These are phyloP conservation scores for Nothophaeocryptopus gaeumannii DNA, from an alignment of 2,329 filamentous ascomycete species.

Conservation along the genomic window DNA sequence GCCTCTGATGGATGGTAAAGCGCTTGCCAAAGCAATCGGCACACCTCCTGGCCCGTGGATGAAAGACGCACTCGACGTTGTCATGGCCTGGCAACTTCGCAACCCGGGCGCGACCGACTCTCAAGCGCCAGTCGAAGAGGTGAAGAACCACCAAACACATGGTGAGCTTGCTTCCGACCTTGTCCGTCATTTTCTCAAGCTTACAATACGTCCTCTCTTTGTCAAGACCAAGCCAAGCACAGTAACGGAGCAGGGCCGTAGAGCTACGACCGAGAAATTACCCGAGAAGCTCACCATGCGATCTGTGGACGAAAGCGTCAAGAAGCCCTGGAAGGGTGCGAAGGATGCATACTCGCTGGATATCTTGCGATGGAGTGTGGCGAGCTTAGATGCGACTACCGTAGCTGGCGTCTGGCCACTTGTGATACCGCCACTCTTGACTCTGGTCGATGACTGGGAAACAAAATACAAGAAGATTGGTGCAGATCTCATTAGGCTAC, in stretches of 20 bases:
- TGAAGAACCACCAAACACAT: slow-evolving; percentile 37
- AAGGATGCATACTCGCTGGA: slow-evolving; percentile 51
- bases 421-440: slow-evolving; percentile 66
- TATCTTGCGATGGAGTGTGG: slow-evolving; percentile 61
- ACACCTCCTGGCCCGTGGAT: slow-evolving; percentile 80
- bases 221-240: slow-evolving; percentile 52
- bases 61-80: slow-evolving; percentile 71
- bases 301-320: slow-evolving; percentile 40
- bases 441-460: slow-evolving; percentile 64
- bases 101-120: slow-evolving; percentile 66
- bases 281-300: slow-evolving; percentile 37
- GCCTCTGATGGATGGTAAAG: slow-evolving; percentile 66
- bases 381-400: slow-evolving; percentile 48
- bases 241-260: slow-evolving; percentile 58
- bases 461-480: slow-evolving; percentile 55
- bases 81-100: slow-evolving; percentile 83
- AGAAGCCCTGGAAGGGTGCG: slow-evolving; percentile 61
- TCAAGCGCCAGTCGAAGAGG: slow-evolving; percentile 45
- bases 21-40: slow-evolving; percentile 64
- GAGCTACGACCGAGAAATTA: slow-evolving; percentile 46
- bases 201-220: slow-evolving; percentile 67
- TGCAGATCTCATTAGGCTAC: slow-evolving; percentile 52
- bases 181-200: slow-evolving; percentile 57
- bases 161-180: slow-evolving; percentile 52
- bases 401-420: slow-evolving; percentile 63